phyloP scores from a whole-genome alignment of 2,329 filamentous ascomycete genomes.

The Colletotrichum somersetense region DNA sequence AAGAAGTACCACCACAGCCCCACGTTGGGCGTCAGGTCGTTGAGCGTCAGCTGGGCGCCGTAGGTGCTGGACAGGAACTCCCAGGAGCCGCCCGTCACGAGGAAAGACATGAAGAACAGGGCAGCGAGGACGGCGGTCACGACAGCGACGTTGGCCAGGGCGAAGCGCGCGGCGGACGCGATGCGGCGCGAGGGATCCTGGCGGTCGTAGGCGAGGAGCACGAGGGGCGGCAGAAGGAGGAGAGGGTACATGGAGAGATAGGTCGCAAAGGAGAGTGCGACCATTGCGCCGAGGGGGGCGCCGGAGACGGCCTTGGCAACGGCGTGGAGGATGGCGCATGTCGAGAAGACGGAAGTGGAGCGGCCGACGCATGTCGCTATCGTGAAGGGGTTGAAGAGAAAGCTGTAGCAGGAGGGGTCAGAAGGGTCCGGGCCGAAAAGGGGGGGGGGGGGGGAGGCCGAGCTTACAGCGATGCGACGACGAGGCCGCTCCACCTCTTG shows the following conservation, averaged over 20 bases:
- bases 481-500: constrained; percentile 79
- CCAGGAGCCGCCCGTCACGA: constrained; percentile 83
- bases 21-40: constrained; percentile 93
- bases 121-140: constrained; percentile 68
- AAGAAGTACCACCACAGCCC: constrained; percentile 99
- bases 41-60: constrained; percentile 89
- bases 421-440: constrained; percentile 69
- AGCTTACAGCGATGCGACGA: constrained; percentile 82
- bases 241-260: constrained; percentile 94
- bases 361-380: constrained; percentile 91
- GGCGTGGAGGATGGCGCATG: constrained; percentile 86
- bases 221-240: constrained; percentile 84
- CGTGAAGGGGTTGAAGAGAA: constrained; percentile 95
- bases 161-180: constrained; percentile 62
- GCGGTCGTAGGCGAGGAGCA: constrained; percentile 84
- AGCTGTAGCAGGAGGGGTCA: constrained; percentile 79
- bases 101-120: constrained; percentile 78
- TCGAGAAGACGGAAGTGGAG: constrained; percentile 90
- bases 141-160: constrained; percentile 63
- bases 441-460: neutral
- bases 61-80: constrained; percentile 91
- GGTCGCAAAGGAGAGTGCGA: constrained; percentile 86
- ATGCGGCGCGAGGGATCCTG: constrained; percentile 54
- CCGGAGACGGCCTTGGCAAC: constrained; percentile 84
- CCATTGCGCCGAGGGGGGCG: constrained; percentile 79